Evolutionary conservation across 495 filamentous ascomycete genomes (phyloP).

Genomic region (Bacidia gigantensis): DNA sequence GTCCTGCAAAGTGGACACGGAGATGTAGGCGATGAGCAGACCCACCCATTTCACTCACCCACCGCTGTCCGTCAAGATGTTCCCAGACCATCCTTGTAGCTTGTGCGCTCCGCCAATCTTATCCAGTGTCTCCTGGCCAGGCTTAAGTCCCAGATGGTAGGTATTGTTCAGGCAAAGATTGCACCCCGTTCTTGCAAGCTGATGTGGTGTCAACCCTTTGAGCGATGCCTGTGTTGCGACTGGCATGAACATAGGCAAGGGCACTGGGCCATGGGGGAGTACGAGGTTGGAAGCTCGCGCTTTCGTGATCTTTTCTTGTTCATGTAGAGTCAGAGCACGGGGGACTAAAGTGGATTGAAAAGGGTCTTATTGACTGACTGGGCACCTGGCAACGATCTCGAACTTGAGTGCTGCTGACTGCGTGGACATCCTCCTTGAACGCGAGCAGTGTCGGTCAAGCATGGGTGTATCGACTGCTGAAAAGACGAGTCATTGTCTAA

Average conservation of each 20-base stretch:
- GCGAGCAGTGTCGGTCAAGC: too few relatives aligned
- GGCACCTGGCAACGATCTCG: constrained; percentile 70
- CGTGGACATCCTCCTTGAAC: constrained; percentile 6
- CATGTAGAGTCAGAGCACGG: constrained; percentile 6
- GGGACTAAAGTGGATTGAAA: background rate
- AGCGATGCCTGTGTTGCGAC: constrained; percentile 95
- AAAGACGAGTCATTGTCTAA: too few relatives aligned
- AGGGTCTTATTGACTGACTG: constrained; percentile 38
- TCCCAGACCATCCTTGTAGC: constrained; percentile 87
- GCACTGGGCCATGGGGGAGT: constrained; percentile 82
- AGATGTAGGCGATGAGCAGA: background rate
- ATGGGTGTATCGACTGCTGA: too few relatives aligned
- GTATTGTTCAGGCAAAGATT: constrained; percentile 93
- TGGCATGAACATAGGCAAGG: constrained; percentile 92
- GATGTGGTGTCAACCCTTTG: constrained; percentile 87
- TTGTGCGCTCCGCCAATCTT: constrained; percentile 83
- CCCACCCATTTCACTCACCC: constrained; percentile 48
- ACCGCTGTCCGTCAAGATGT: constrained; percentile 93
- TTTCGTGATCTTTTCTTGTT: constrained; percentile 62
- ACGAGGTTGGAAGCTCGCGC: constrained; percentile 81
- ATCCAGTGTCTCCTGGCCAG: constrained; percentile 77
- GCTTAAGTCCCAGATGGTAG: constrained; percentile 90
- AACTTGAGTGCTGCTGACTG: constrained; percentile 52
- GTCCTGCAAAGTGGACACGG: background rate
- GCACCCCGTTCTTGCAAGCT: constrained; percentile 77